Percentiles rank a stretch among this genome's conserved stretches.
Conservation (phyloP, 164 flowering plant genomes). For the Aristolochia fimbriata region DNA sequence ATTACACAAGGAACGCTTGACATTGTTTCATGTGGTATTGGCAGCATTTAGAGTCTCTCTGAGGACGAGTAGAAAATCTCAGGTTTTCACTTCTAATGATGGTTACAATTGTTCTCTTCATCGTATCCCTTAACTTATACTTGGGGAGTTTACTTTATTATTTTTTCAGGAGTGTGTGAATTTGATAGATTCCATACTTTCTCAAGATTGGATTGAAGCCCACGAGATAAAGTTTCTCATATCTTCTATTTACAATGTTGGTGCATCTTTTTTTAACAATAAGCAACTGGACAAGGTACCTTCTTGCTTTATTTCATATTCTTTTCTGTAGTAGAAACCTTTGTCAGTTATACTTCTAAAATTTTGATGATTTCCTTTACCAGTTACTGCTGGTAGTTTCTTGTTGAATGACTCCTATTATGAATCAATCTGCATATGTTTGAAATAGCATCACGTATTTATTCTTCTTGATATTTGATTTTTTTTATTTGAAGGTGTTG, state of each 20-base stretch:
- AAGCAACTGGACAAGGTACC: constrained; percentile 56
- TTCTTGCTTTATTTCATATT: not conserved
- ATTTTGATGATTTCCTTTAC: not conserved
- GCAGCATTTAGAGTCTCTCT: constrained; percentile 20
- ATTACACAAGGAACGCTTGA: constrained; percentile 8
- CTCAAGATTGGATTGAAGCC: constrained; percentile 42
- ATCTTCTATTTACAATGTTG: constrained; percentile 49
- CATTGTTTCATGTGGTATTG: constrained; percentile 14
- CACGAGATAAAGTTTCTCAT: constrained; percentile 45
- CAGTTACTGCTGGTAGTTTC: not conserved
- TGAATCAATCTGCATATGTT: not conserved
- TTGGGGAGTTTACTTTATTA: constrained; percentile 5
- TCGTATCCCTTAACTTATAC: not conserved
- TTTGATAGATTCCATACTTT: constrained; percentile 32
- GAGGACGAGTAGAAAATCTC: constrained; percentile 6
- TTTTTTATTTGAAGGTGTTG: too few species aligned
- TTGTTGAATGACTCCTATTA: not conserved
- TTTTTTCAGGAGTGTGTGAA: constrained; percentile 34
- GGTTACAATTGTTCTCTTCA: not conserved
- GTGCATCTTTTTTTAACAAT: constrained; percentile 43
- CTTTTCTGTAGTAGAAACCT: not conserved
- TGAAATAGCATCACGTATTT: not conserved
- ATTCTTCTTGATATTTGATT: too few species aligned
- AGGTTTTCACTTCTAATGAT: constrained; percentile 12
- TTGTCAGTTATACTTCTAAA: not conserved